phyloP scores from a whole-genome alignment of 1,284 basidiomycete genomes.

The Marasmius oreades region DNA sequence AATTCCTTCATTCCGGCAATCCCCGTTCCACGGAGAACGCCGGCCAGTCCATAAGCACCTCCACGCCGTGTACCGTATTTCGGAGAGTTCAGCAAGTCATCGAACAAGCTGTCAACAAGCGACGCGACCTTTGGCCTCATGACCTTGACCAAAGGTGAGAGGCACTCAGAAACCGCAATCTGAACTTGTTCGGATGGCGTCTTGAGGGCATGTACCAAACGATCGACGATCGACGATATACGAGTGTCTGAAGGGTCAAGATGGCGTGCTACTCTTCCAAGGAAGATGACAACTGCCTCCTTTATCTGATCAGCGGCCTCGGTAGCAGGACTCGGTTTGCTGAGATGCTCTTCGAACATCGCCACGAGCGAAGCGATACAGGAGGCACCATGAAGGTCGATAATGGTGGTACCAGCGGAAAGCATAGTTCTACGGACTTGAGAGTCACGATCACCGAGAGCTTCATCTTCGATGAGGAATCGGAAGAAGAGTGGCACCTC shows the following conservation, averaged over 20 bases:
- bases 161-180: conserved; percentile 92
- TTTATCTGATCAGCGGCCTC: conserved; percentile 87
- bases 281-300: conserved; percentile 93
- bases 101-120: conserved; percentile 76
- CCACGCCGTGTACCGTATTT: conserved; percentile 94
- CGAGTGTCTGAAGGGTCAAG: conserved; percentile 75
- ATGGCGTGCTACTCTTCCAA: conserved; percentile 91
- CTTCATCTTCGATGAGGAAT: conserved; percentile 84
- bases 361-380: conserved; percentile 77
- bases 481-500: conserved; percentile 81
- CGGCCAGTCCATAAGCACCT: conserved; percentile 95
- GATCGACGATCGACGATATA: conserved; percentile 82
- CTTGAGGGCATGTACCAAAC: conserved; percentile 89
- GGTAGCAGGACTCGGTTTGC: conserved; percentile 55
- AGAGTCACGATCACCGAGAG: conserved; percentile 82
- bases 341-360: conserved; percentile 84
- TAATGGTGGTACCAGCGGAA: conserved; percentile 75
- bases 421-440: conserved; percentile 89
- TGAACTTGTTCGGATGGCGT: conserved; percentile 98
- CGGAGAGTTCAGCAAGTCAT: conserved; percentile 70
- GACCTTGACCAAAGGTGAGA: conserved; percentile 81
- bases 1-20: conserved; percentile 85
- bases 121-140: conserved; percentile 64
- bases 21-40: conserved; percentile 88
- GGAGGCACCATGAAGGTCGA: conserved; percentile 81